A percentile compares a stretch with the other conserved stretches of the same genome.
These are phyloP conservation scores for Themeda triandra DNA, from an alignment of 176 grass and related monocot genomes.

Conservation along the genomic window DNA sequence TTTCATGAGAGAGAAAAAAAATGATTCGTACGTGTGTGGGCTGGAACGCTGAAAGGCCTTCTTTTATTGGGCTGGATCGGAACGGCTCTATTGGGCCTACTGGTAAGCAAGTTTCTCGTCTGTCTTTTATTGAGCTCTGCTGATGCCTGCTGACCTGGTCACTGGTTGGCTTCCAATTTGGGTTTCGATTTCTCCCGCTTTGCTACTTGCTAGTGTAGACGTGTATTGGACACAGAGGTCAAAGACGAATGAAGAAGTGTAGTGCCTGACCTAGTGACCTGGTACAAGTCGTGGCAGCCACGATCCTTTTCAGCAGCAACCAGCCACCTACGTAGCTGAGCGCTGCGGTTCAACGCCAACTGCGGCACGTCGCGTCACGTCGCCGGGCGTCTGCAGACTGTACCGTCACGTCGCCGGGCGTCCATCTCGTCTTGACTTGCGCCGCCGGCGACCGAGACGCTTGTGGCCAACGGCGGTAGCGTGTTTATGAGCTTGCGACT, in stretches of 20 bases:
- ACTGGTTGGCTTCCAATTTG: not conserved
- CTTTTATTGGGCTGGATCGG: not conserved
- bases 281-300: not conserved
- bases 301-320: not conserved
- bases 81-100: not conserved
- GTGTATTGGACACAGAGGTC: not conserved
- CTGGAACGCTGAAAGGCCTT: not conserved
- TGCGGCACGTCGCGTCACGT: not conserved
- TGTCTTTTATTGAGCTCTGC: no score
- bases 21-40: not conserved
- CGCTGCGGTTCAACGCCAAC: not conserved
- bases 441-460: constrained; percentile 13
- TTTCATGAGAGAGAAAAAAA: no score
- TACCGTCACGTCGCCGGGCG: not conserved
- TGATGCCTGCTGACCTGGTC: no score
- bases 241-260: not conserved
- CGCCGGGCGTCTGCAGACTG: no score
- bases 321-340: not conserved
- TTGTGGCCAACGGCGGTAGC: not conserved
- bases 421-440: not conserved
- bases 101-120: not conserved
- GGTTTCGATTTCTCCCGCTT: not conserved
- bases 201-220: not conserved
- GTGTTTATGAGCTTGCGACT: constrained; percentile 25
- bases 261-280: not conserved